These are phyloP conservation scores for Aspergillus chevalieri DNA, from an alignment of 2,329 filamentous ascomycete species.

Conservation along the genomic window DNA sequence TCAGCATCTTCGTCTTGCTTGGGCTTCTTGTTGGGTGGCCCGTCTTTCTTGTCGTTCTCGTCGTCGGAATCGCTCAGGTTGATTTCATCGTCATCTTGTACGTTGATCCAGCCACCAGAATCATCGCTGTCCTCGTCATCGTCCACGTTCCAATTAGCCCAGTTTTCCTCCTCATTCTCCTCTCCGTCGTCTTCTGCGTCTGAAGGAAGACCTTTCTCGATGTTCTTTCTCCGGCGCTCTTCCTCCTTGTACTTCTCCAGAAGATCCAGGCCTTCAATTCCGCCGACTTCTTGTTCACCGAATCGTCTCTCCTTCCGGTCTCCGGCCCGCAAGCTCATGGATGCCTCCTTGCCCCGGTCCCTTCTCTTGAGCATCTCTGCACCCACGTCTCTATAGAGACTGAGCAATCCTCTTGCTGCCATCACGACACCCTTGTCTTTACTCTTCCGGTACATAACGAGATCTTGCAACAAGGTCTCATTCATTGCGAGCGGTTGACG, in stretches of 20 bases:
- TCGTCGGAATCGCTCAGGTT: slow-evolving; percentile 68
- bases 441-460: slow-evolving; percentile 92
- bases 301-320: slow-evolving; percentile 71
- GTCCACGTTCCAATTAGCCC: slow-evolving; percentile 58
- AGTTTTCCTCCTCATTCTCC: slow-evolving; percentile 54
- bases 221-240: slow-evolving; percentile 66
- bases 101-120: slow-evolving; percentile 89
- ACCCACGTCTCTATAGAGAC: slow-evolving; percentile 83
- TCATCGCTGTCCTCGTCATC: slow-evolving; percentile 56
- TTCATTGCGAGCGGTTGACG: slow-evolving; percentile 94
- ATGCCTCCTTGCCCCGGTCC: slow-evolving; percentile 85
- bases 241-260: slow-evolving; percentile 92
- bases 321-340: slow-evolving; percentile 71
- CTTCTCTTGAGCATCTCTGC: slow-evolving; percentile 83
- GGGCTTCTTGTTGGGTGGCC: slow-evolving; percentile 55
- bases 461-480: slow-evolving; percentile 88
- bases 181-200: slow-evolving; percentile 58
- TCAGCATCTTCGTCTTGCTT: slow-evolving; percentile 47
- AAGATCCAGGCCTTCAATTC: slow-evolving; percentile 86
- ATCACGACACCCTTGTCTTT: slow-evolving; percentile 99
- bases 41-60: slow-evolving; percentile 48
- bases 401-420: slow-evolving; percentile 87
- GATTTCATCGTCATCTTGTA: slow-evolving; percentile 74
- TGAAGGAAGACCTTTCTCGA: slow-evolving; percentile 59
- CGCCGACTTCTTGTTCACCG: slow-evolving; percentile 72